Evolutionary conservation across 108 stramenopile species (phyloP), one percentile per base, ranked within the genome.

Genomic region (Stephanodiscus minutulus): DNA sequence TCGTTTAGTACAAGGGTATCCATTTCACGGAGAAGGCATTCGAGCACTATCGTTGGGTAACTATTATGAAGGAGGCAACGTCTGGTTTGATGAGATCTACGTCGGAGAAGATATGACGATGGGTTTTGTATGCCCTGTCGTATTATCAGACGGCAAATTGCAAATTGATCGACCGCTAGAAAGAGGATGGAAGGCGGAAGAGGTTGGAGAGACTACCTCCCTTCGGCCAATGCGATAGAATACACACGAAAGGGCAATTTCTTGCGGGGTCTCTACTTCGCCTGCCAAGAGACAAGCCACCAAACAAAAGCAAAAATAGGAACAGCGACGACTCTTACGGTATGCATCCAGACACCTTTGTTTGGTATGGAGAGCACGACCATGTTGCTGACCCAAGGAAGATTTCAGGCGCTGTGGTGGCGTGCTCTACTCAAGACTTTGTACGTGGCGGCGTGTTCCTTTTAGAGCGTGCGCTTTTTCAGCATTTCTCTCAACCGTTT

Each of bases 41-140:
- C 64, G 67, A 18, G 61, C 82, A 24, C 63, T 93, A 24, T 84
- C 91, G 3, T 36, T 92, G 46, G 61, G 67, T 17, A 81, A 81
- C 22, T 80, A 49, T 58, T 68, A 83, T 27, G 64, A 61, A n/a
- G 85, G 84, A 27, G 35, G 48, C n/a, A 62, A 48, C 21, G 73
- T 79, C 13, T 86, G 90, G 86, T 84, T 90, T 57, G 94, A 95
- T 70, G 94, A 95, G 76, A 74, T 95, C 8, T 92, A 77, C 62
- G 79, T 88, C 21, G 94, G 94, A 12, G 69, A 79, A 7, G 94
- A 95, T 53, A 74, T 79, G 46, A 76, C 87, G n/a, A 86, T 93
- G 84, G 78, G 62, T 41, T 89, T 89, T 74, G 21, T 18, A 0
- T 91, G 92, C 53, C 88, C 91, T 8, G 1, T 39, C 47, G 57